Evolutionary conservation across 441 rosid genomes (phyloP).

Genomic region (Populus trichocarpa): DNA sequence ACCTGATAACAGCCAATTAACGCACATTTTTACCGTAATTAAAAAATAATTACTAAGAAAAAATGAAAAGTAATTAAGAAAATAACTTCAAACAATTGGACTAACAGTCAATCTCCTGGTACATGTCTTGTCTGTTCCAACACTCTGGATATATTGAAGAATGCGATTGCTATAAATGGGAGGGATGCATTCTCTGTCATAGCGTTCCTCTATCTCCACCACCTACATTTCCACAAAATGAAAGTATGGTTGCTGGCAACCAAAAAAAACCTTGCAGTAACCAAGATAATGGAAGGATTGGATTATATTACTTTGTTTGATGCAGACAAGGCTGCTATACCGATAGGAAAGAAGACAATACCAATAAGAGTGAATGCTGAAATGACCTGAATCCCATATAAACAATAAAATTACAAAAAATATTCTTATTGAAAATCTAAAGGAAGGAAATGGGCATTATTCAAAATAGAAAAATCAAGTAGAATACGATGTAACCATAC

Average conservation of each 20-base stretch:
- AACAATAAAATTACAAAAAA: not conserved
- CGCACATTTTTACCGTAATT: not conserved
- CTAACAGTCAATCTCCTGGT: conserved; percentile 48
- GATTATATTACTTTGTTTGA: conserved; percentile 52
- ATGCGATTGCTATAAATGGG: conserved; percentile 25
- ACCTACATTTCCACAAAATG: conserved; percentile 37
- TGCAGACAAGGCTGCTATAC: conserved; percentile 65
- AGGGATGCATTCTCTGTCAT: conserved; percentile 67
- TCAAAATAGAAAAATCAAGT: not conserved
- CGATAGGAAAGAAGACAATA: conserved; percentile 72
- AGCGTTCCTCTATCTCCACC: conserved; percentile 73
- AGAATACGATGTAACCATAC: conserved; percentile 27
- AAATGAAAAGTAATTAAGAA: not conserved
- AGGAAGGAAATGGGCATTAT: not conserved
- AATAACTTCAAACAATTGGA: not conserved
- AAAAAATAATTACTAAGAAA: not conserved
- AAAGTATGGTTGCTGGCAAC: conserved; percentile 1
- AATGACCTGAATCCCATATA: conserved; percentile 55
- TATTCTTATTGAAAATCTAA: not conserved
- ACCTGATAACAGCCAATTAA: conserved; percentile 33
- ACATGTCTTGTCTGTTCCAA: conserved; percentile 38
- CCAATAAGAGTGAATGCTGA: conserved; percentile 60
- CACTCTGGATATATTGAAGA: conserved; percentile 46
- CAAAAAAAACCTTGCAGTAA: not conserved
- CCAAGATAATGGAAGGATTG: not conserved